phyloP scores from a whole-genome alignment of 2,329 filamentous ascomycete species.

The Penicillium thymicola region DNA sequence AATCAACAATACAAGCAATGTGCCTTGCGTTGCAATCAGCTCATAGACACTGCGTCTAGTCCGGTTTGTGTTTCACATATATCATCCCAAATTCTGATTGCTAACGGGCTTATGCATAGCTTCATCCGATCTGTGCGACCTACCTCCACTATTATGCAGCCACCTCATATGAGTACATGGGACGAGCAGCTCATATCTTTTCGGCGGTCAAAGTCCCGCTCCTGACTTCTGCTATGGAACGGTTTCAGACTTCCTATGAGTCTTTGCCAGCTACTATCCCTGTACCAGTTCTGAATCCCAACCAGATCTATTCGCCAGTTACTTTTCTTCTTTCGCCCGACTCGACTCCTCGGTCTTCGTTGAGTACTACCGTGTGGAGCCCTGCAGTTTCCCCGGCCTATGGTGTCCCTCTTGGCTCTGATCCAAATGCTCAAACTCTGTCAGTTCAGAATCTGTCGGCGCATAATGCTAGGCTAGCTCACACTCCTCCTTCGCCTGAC shows the following conservation, averaged over 20 bases:
- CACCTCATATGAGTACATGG: constrained; percentile 47
- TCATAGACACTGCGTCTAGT: constrained; percentile 26
- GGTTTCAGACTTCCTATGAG: constrained; percentile 36
- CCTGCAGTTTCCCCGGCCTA: not conserved
- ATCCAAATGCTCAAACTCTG: not conserved
- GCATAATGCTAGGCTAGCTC: not conserved
- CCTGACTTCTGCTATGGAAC: constrained; percentile 40
- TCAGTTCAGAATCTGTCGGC: not conserved
- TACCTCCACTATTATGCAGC: constrained; percentile 49
- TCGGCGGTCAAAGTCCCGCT: constrained; percentile 43
- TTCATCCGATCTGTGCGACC: constrained; percentile 33
- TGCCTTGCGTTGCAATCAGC: constrained; percentile 29
- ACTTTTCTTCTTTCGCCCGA: not conserved
- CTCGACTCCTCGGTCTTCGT: not conserved
- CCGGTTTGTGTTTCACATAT: constrained; percentile 24
- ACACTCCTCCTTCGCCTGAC: not conserved
- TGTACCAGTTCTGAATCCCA: not conserved
- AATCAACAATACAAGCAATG: constrained; percentile 43
- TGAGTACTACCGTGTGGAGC: not conserved
- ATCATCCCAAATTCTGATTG: not conserved
- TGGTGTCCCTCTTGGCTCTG: not conserved
- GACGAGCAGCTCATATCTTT: constrained; percentile 45
- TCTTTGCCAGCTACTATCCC: constrained; percentile 23
- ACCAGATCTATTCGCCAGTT: not conserved
- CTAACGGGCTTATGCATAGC: constrained; percentile 23